A percentile compares a stretch with the other conserved stretches of the same genome.
These are phyloP conservation scores for Phytophthora lateralis DNA, from an alignment of 352 stramenopile genomes.

Conservation along the genomic window DNA sequence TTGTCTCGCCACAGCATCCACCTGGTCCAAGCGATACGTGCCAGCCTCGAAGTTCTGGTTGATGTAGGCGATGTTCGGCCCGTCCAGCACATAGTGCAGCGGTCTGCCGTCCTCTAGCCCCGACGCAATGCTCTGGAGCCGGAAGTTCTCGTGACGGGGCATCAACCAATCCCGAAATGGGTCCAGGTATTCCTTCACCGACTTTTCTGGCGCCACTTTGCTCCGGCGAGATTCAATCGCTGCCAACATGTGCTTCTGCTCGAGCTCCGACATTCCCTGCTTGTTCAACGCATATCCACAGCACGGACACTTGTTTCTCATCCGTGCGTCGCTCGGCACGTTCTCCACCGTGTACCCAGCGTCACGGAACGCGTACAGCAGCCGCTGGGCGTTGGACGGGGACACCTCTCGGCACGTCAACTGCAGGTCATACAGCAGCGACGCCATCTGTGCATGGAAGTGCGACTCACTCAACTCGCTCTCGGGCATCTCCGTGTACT, in stretches of 20 bases:
- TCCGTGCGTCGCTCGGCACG: constrained; percentile 47
- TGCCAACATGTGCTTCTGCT: constrained; percentile 52
- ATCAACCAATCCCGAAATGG: constrained; percentile 77
- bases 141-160: constrained; percentile 35
- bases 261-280: constrained; percentile 38
- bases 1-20: constrained; percentile 91
- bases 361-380: constrained; percentile 50
- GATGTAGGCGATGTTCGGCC: constrained; percentile 97
- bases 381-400: constrained; percentile 41
- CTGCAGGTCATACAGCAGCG: constrained; percentile 61
- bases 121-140: constrained; percentile 31
- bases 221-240: constrained; percentile 65
- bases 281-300: constrained; percentile 57
- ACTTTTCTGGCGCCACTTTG: constrained; percentile 41
- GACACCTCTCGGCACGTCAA: constrained; percentile 65
- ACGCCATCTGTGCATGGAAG: constrained; percentile 63
- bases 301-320: constrained; percentile 42
- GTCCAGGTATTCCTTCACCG: constrained; percentile 60
- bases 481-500: constrained; percentile 16
- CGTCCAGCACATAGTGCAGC: constrained; percentile 93
- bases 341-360: constrained; percentile 39
- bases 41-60: constrained; percentile 95
- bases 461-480: constrained; percentile 9
- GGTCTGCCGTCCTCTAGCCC: constrained; percentile 23
- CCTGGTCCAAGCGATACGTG: constrained; percentile 95